A percentile compares a stretch with the other conserved stretches of the same genome.
Evolutionary conservation across 2,329 filamentous ascomycete species (phyloP).

Genomic region (Fusarium sp.): DNA sequence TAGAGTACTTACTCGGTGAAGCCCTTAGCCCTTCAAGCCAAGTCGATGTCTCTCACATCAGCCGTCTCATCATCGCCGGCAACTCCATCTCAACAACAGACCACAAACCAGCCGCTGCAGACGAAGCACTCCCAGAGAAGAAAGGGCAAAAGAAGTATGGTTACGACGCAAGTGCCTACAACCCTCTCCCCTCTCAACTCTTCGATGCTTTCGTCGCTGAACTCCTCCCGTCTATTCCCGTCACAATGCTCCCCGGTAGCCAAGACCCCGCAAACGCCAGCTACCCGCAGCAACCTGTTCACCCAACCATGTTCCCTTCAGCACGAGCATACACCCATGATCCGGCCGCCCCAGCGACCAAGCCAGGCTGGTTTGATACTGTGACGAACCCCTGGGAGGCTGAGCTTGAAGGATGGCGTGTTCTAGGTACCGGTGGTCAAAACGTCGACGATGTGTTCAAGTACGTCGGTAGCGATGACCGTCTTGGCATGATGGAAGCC

Average conservation of each 20-base stretch:
- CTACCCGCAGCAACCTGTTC: conserved; percentile 93
- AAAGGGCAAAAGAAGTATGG: conserved; percentile 85
- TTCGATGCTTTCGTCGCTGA: conserved; percentile 87
- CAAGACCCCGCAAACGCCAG: conserved; percentile 90
- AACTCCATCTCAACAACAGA: conserved; percentile 84
- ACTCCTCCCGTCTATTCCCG: conserved; percentile 86
- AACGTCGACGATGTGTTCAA: conserved; percentile 95
- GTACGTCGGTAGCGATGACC: conserved; percentile 84
- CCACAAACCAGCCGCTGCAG: conserved; percentile 51
- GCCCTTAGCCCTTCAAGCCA: conserved; percentile 74
- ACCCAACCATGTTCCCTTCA: conserved; percentile 89
- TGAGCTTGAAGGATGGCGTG: conserved; percentile 89
- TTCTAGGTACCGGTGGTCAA: conserved; percentile 91
- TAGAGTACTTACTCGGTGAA: conserved; percentile 92
- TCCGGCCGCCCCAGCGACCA: conserved; percentile 56
- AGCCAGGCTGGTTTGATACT: conserved; percentile 84
- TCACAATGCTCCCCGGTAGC: conserved; percentile 89
- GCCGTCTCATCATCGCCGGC: conserved; percentile 89
- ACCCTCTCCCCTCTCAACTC: conserved; percentile 85
- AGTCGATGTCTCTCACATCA: conserved; percentile 76
- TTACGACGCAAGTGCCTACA: conserved; percentile 91
- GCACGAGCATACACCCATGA: conserved; percentile 76
- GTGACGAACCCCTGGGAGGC: conserved; percentile 96
- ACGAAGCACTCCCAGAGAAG: conserved; percentile 62
- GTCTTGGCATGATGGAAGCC: conserved; percentile 91